Conservation (phyloP, 1,284 basidiomycete species). For the Naganishia sp. region DNA sequence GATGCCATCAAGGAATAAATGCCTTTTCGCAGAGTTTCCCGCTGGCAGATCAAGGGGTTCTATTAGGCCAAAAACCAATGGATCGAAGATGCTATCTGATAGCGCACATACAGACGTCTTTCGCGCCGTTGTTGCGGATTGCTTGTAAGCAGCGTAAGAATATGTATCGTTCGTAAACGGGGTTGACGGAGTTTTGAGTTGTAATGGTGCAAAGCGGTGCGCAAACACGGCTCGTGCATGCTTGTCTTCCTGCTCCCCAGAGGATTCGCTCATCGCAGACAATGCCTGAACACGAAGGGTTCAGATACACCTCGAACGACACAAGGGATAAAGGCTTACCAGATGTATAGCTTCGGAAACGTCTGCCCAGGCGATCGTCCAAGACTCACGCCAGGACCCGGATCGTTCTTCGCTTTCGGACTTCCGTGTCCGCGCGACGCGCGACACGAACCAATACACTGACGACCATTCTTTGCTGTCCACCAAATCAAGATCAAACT, state of each 20-base stretch:
- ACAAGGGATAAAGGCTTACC: not conserved
- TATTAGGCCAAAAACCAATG: no score
- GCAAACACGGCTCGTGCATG: slow-evolving; percentile 5
- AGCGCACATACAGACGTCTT: not conserved
- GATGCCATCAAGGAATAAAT: not conserved
- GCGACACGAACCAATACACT: slow-evolving; percentile 15
- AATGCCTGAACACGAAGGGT: not conserved
- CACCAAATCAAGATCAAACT: slow-evolving; percentile 21
- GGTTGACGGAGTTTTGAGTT: not conserved
- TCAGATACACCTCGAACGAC: not conserved
- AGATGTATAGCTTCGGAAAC: not conserved
- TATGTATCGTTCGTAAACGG: no score
- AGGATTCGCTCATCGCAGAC: not conserved
- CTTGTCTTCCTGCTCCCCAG: not conserved
- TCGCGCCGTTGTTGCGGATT: no score
- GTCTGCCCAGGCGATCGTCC: slow-evolving; percentile 10
- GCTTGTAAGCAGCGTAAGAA: slow-evolving; percentile 6
- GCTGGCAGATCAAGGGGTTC: not conserved
- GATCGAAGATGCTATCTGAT: not conserved
- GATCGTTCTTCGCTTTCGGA: not conserved
- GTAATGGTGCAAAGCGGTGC: slow-evolving; percentile 12
- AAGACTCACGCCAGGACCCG: not conserved
- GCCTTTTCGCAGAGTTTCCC: not conserved
- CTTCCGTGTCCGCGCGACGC: not conserved
- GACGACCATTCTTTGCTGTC: not conserved